Evolutionary conservation across 1,284 basidiomycete species (phyloP).

Genomic region (Schizopora paradoxa): DNA sequence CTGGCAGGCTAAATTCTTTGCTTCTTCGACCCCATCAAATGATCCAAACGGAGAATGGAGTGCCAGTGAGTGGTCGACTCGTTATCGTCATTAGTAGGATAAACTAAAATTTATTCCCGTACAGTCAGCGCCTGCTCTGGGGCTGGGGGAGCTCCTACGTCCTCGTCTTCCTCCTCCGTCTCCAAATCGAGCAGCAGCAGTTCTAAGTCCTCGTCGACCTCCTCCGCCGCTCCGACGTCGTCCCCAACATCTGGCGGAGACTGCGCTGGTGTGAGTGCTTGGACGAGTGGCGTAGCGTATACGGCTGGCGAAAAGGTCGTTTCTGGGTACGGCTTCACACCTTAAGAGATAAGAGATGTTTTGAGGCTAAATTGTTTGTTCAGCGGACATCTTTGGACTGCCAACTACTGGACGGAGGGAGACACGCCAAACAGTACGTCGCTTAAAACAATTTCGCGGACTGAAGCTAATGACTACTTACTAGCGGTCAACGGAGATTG

Average conservation of each 20-base stretch:
- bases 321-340: slow-evolving; percentile 37
- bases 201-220: slow-evolving; percentile 24
- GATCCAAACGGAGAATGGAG: slow-evolving; percentile 57
- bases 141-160: slow-evolving; percentile 22
- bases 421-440: slow-evolving; percentile 50
- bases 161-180: slow-evolving; percentile 18
- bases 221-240: slow-evolving; percentile 24
- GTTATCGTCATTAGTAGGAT: slow-evolving; percentile 7
- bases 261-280: slow-evolving; percentile 48
- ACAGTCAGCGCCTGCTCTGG: slow-evolving; percentile 54
- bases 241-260: slow-evolving; percentile 28
- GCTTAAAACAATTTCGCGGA: slow-evolving; percentile 3
- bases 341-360: slow-evolving; percentile 2
- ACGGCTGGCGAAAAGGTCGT: slow-evolving; percentile 44
- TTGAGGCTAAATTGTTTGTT: slow-evolving; percentile 16
- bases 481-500: slow-evolving; percentile 45
- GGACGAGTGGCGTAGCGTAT: slow-evolving; percentile 45
- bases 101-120: slow-evolving; percentile 9
- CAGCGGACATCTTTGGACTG: slow-evolving; percentile 56
- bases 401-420: slow-evolving; percentile 59
- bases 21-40: slow-evolving; percentile 43
- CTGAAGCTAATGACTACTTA: background rate
- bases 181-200: slow-evolving; percentile 19
- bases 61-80: slow-evolving; percentile 49
- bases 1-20: slow-evolving; percentile 63